Conservation (phyloP, 2,329 filamentous ascomycete genomes). For the Pseudogymnoascus sp. region DNA sequence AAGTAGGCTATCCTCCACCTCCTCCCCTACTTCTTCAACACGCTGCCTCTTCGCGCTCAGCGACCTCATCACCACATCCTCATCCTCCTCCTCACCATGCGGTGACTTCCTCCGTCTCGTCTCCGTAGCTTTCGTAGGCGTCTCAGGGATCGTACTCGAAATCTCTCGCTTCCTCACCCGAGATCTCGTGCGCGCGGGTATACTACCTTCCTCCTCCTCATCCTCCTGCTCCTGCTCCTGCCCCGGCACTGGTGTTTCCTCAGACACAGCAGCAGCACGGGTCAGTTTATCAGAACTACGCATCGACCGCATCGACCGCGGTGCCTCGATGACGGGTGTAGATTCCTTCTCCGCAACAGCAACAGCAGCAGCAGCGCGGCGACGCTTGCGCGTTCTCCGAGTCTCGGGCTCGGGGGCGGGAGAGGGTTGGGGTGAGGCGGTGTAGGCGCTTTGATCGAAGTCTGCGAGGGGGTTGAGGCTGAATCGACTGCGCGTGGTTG, state of each 20-base stretch:
- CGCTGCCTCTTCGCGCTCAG: not conserved
- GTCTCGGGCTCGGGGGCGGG: not conserved
- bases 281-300: not conserved
- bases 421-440: not conserved
- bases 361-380: not conserved
- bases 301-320: not conserved
- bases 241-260: not conserved
- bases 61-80: not conserved
- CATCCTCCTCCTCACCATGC: not conserved
- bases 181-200: not conserved
- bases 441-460: not conserved
- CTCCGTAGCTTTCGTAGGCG: not conserved
- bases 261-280: not conserved
- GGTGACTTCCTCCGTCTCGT: not conserved
- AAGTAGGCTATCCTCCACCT: not conserved
- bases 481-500: not conserved
- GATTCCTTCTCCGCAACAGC: not conserved
- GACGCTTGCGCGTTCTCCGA: not conserved
- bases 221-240: not conserved
- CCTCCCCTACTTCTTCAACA: not conserved
- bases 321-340: not conserved
- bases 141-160: not conserved
- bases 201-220: not conserved
- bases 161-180: not conserved
- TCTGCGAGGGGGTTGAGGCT: not conserved